phyloP scores from a whole-genome alignment of 768 basidiomycete species.

The Mrakia blollopis region DNA sequence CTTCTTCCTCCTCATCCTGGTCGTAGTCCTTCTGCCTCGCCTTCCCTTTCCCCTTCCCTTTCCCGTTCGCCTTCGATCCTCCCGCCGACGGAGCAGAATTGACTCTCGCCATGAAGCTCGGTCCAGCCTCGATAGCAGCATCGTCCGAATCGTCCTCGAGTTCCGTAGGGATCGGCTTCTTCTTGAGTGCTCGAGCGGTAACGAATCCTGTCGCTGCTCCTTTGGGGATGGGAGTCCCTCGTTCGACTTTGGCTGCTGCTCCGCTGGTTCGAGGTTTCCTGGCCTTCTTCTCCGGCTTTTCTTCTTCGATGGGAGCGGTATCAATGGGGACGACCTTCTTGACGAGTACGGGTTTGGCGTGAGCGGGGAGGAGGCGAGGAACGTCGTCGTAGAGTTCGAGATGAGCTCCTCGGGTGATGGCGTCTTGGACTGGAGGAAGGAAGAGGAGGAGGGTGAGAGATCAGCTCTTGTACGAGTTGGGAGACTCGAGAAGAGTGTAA shows the following conservation, averaged over 20 bases:
- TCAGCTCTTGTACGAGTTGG: not conserved
- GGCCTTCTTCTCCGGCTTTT: slow-evolving; percentile 35
- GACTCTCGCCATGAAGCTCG: not conserved
- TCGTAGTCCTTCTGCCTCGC: slow-evolving; percentile 44
- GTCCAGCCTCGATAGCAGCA: slow-evolving; percentile 15
- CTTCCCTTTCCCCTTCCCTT: slow-evolving; percentile 17
- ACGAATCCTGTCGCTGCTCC: slow-evolving; percentile 42
- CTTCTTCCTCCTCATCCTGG: slow-evolving; percentile 30
- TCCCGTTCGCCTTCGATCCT: not conserved
- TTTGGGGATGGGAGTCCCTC: slow-evolving; percentile 43
- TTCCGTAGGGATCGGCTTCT: not conserved
- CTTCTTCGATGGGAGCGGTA: slow-evolving; percentile 41
- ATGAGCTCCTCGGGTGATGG: slow-evolving; percentile 75
- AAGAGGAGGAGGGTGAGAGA: not conserved
- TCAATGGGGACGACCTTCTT: slow-evolving; percentile 67
- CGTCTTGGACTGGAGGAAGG: slow-evolving; percentile 60
- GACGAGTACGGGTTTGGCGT: slow-evolving; percentile 67
- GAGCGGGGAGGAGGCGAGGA: slow-evolving; percentile 71
- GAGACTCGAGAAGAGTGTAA: not conserved
- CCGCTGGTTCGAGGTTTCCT: slow-evolving; percentile 41
- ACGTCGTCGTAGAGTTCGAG: slow-evolving; percentile 93
- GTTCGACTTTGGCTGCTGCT: slow-evolving; percentile 11
- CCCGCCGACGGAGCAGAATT: not conserved
- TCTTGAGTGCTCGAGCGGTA: slow-evolving; percentile 35
- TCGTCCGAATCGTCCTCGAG: slow-evolving; percentile 22